Evolutionary conservation across 2,329 filamentous ascomycete species (phyloP), one percentile per base, ranked within the genome.

Genomic region (Lasiodiplodia theobromae): DNA sequence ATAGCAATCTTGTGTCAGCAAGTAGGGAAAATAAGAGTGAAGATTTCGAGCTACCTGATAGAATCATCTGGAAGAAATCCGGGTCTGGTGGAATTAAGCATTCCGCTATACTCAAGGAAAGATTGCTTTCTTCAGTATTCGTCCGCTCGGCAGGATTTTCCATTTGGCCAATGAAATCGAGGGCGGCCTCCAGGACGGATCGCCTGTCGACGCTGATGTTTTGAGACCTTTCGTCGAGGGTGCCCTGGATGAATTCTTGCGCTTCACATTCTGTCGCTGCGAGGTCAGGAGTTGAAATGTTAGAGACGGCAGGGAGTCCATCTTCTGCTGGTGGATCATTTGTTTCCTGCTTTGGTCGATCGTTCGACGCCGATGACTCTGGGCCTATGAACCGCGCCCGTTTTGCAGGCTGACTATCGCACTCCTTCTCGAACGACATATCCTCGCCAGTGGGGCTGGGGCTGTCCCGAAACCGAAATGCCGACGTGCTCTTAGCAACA

Each of bases 131-230:
- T 11, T 40, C 52, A 11, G 10, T 52, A 4, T 53, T n/a, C 3
- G 31, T 52, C 3, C 18, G 14, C 3, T 47, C 11, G 31, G 52
- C 7, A 31, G 47, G 60, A 6, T 64, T 47, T n/a, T 60, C 54
- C 49, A 63, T 68, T 49, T 68, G 31, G 12, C 49, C 14, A 34
- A 68, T 60, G 25, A 68, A 68, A 2, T 53, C 54, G 25, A 68
- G 25, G 1, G 66, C 66, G 1, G 66, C 21, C 25, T 68, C 49
- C 12, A 68, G 51, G 18, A 68, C 66, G 14, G 66, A 58, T 8
- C 49, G 47, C 31, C 51, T 62, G 28, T 68, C 66, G 23, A 34
- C 21, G 2, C 37, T 38, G 23, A 68, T 54, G 12, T 31, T 44
- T 51, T 25, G 54, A n/a, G 37, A 62, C 3, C 23, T 14, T 12